Evolutionary conservation across 2,329 filamentous ascomycete genomes (phyloP).

Genomic region (Colletotrichum ledebouriae): DNA sequence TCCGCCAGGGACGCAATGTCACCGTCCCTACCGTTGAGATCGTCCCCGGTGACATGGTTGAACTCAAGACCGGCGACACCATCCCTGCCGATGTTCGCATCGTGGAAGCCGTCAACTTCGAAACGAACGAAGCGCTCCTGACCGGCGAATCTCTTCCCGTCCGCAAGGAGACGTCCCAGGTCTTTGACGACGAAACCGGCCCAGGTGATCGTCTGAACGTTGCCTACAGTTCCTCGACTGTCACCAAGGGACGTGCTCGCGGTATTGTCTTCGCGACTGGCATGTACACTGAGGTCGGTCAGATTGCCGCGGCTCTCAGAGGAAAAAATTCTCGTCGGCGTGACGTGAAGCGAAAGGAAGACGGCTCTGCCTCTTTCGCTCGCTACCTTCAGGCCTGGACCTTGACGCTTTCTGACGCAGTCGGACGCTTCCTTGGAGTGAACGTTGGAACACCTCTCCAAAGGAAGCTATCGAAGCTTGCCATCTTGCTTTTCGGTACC

Average conservation of each 20-base stretch:
- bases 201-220: constrained; percentile 72
- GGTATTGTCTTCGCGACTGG: constrained; percentile 74
- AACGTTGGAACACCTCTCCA: constrained; percentile 76
- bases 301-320: constrained; percentile 66
- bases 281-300: constrained; percentile 73
- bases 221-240: constrained; percentile 72
- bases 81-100: constrained; percentile 71
- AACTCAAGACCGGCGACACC: constrained; percentile 69
- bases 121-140: constrained; percentile 75
- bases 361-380: constrained; percentile 51
- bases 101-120: constrained; percentile 73
- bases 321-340: constrained; percentile 53
- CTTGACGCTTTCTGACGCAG: constrained; percentile 52
- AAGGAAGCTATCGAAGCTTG: constrained; percentile 77
- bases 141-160: constrained; percentile 75
- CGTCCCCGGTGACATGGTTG: constrained; percentile 70
- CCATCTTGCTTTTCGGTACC: constrained; percentile 74
- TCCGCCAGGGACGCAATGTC: constrained; percentile 57
- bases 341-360: constrained; percentile 58
- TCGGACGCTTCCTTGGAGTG: constrained; percentile 63
- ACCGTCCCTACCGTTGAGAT: constrained; percentile 58
- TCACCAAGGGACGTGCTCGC: constrained; percentile 71
- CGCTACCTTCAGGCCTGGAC: constrained; percentile 54
- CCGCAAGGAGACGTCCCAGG: constrained; percentile 62
- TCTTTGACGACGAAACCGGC: constrained; percentile 58